Evolutionary conservation across 129 eudicot species (phyloP).

Genomic region (Ambrosia trifida): DNA sequence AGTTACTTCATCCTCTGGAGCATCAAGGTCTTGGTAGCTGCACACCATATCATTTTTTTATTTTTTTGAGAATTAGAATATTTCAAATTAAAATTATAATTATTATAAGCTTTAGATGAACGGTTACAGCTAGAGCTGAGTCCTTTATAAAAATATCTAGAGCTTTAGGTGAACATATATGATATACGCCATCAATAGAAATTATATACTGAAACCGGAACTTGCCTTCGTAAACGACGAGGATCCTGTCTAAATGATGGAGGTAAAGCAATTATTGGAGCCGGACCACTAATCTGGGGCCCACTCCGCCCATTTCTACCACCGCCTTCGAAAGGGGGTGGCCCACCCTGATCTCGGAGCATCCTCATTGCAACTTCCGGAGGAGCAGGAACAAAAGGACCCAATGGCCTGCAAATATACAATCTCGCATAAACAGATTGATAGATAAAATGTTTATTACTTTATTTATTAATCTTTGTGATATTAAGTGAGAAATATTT

Average conservation of each 20-base stretch:
- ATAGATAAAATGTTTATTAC: not conserved
- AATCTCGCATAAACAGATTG: not conserved
- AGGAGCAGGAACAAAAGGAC: constrained; percentile 99
- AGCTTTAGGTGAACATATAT: not conserved
- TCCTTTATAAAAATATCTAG: not conserved
- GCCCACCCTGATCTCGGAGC: constrained; percentile 92
- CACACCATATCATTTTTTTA: constrained; percentile 21
- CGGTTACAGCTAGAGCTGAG: not conserved
- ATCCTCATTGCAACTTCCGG: constrained; percentile 99
- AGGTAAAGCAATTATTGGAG: constrained; percentile 80
- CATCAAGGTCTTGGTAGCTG: constrained; percentile 97
- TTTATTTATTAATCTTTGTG: not conserved
- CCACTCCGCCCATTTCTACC: constrained; percentile 73
- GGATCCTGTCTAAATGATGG: constrained; percentile 91
- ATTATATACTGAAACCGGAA: not conserved
- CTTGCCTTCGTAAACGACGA: constrained; percentile 81
- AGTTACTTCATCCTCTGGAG: constrained; percentile 97
- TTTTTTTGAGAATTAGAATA: not conserved
- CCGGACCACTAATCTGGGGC: constrained; percentile 54
- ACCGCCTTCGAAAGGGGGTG: constrained; percentile 79
- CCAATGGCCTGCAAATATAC: constrained; percentile 68
- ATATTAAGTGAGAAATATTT: not conserved
- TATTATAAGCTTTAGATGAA: no score
- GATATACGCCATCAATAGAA: not conserved
- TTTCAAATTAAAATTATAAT: not conserved